Conservation (phyloP, 495 filamentous ascomycete genomes). For the Daldinia grandis region DNA sequence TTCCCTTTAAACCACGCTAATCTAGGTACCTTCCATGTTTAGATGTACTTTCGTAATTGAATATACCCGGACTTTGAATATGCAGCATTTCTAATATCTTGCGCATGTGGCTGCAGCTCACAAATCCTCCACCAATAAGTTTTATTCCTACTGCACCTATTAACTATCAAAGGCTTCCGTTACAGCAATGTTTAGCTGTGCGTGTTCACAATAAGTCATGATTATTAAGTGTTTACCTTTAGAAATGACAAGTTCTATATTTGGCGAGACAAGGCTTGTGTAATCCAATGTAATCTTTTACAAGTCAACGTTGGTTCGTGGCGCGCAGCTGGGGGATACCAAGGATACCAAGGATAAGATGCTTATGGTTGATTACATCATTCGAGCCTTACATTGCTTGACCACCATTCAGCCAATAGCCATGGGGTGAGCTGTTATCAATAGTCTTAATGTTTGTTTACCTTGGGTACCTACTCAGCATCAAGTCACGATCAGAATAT, state of each 20-base stretch:
- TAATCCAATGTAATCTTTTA: background rate
- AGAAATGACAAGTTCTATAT: background rate
- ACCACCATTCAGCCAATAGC: background rate
- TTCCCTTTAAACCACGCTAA: conserved; percentile 6
- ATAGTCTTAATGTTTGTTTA: background rate
- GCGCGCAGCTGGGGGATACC: background rate
- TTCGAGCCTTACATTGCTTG: background rate
- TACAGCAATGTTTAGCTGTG: background rate
- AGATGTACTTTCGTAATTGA: conserved; percentile 27
- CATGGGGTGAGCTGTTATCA: background rate
- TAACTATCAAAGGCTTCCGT: background rate
- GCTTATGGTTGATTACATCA: conserved; percentile 3
- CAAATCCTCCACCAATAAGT: conserved; percentile 4
- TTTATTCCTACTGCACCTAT: background rate
- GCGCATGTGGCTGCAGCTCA: background rate
- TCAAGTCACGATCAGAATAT: background rate
- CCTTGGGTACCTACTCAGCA: no score
- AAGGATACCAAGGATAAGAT: background rate
- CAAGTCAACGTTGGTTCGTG: background rate
- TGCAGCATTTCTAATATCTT: background rate
- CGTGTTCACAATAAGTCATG: background rate
- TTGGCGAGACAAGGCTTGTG: background rate
- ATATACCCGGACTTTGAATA: conserved; percentile 10
- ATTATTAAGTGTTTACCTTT: background rate
- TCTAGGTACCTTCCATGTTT: conserved; percentile 31